These are phyloP conservation scores for Fomitopsis schrenkii DNA, from an alignment of 1,284 basidiomycete species.

Conservation along the genomic window DNA sequence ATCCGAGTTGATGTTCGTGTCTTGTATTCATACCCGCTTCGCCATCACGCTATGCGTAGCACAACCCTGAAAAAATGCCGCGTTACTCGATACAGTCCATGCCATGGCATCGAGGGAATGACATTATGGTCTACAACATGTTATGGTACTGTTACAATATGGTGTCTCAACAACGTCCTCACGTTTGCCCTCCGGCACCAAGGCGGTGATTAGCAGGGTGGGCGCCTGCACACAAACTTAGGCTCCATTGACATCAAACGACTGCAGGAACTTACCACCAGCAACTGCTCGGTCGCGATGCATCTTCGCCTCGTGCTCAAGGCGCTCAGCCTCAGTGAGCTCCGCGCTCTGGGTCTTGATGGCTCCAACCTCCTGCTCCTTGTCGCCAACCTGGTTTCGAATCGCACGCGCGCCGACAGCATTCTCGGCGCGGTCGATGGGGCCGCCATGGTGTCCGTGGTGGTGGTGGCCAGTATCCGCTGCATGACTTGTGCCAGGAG, in stretches of 20 bases:
- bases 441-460: background rate
- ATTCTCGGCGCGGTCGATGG: constrained; percentile 29
- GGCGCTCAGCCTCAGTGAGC: constrained; percentile 49
- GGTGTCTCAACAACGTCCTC: background rate
- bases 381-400: constrained; percentile 47
- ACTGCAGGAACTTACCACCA: constrained; percentile 32
- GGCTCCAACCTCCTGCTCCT: constrained; percentile 48
- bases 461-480: background rate
- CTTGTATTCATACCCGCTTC: too few relatives aligned
- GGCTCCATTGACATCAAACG: background rate
- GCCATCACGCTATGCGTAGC: too few relatives aligned
- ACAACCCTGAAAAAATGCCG: too few relatives aligned
- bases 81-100: too few relatives aligned
- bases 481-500: background rate
- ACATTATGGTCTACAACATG: too few relatives aligned
- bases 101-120: too few relatives aligned
- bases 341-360: constrained; percentile 44
- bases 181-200: constrained; percentile 7
- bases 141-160: too few relatives aligned
- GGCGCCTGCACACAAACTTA: constrained; percentile 23
- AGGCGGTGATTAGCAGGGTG: constrained; percentile 32
- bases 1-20: too few relatives aligned
- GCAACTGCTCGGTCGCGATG: constrained; percentile 50
- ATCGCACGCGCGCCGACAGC: constrained; percentile 44
- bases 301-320: constrained; percentile 45